Conservation (phyloP, 371 early-diverging fungal genomes). For the Rhizomucor miehei region DNA sequence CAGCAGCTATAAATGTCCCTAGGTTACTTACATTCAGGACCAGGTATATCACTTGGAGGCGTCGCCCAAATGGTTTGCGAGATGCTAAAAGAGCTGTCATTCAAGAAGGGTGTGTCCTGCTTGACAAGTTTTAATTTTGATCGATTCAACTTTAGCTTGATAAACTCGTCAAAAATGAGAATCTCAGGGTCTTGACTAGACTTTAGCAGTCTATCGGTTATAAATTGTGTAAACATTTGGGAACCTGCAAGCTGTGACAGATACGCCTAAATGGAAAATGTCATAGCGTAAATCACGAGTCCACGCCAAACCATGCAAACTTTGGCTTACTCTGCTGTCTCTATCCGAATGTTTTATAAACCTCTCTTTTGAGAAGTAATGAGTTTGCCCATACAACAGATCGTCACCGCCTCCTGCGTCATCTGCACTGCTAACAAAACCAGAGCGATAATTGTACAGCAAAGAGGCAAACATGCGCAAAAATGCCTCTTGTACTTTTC, state of each 20-base stretch:
- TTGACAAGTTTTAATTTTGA: constrained; percentile 73
- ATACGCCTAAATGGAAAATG: constrained; percentile 40
- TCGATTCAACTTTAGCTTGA: constrained; percentile 79
- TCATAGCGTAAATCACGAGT: neutral
- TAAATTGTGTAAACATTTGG: constrained; percentile 83
- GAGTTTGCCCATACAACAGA: constrained; percentile 13
- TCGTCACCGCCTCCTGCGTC: constrained; percentile 9
- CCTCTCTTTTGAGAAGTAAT: constrained; percentile 54
- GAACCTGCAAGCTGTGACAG: constrained; percentile 64
- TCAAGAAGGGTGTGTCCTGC: constrained; percentile 77
- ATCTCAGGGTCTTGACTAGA: constrained; percentile 69
- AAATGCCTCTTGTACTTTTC: constrained; percentile 66
- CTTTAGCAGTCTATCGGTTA: constrained; percentile 67
- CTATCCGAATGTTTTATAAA: constrained; percentile 67
- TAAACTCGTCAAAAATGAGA: constrained; percentile 60
- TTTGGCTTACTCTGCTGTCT: constrained; percentile 58
- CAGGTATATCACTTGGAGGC: constrained; percentile 23
- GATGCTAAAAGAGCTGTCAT: constrained; percentile 46
- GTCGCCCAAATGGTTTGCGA: constrained; percentile 48
- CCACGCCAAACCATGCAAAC: neutral
- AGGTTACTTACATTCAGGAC: constrained; percentile 7
- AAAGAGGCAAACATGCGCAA: constrained; percentile 78
- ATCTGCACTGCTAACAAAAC: constrained; percentile 38
- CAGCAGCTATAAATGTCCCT: no score
- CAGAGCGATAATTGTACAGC: constrained; percentile 67